phyloP scores from a whole-genome alignment of 148 eudicot genomes.

The Linanthus parryae region DNA sequence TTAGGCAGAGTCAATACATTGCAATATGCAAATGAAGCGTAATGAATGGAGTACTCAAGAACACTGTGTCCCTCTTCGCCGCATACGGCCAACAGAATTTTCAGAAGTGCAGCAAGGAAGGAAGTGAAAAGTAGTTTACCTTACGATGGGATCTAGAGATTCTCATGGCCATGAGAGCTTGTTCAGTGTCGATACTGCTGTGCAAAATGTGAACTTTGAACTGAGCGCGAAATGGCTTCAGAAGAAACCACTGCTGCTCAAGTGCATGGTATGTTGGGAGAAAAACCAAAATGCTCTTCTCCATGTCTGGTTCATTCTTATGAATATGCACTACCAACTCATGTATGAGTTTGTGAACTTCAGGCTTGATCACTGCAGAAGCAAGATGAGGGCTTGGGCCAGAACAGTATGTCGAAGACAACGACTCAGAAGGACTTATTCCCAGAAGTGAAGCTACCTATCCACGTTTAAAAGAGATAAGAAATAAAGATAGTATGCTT shows the following conservation, averaged over 20 bases:
- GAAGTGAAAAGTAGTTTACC: constrained; percentile 28
- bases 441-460: constrained; percentile 73
- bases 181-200: constrained; percentile 79
- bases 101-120: background rate
- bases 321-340: constrained; percentile 69
- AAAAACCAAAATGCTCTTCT: constrained; percentile 83
- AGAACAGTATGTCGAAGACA: constrained; percentile 58
- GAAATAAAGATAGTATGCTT: too few species aligned
- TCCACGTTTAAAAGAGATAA: constrained; percentile 5
- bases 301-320: constrained; percentile 75
- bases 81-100: background rate
- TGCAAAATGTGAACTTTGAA: constrained; percentile 91
- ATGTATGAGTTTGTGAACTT: constrained; percentile 67
- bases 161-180: constrained; percentile 83
- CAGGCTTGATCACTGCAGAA: constrained; percentile 49
- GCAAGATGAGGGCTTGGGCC: constrained; percentile 53
- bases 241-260: constrained; percentile 76
- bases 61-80: too few species aligned
- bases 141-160: constrained; percentile 82
- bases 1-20: too few species aligned
- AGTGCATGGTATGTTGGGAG: constrained; percentile 83
- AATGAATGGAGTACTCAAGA: too few species aligned
- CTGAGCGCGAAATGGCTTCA: constrained; percentile 46
- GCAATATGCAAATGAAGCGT: too few species aligned
- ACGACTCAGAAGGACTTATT: constrained; percentile 28